Conservation (phyloP, 148 eudicot genomes). For the Talinum fruticosum region DNA sequence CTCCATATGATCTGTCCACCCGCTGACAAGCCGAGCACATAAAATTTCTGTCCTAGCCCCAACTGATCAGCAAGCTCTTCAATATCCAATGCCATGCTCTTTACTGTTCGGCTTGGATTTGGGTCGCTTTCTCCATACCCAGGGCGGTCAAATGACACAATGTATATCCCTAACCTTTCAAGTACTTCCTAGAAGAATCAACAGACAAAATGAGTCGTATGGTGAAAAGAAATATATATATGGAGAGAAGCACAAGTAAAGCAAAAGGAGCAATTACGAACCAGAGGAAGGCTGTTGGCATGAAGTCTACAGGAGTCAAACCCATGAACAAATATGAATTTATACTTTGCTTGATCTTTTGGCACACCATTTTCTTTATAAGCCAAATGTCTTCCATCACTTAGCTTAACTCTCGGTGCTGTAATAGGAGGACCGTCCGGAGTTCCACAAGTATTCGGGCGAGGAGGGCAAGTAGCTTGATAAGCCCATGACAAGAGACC, state of each 20-base stretch:
- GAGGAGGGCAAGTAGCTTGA: constrained; percentile 61
- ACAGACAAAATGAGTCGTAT: neutral
- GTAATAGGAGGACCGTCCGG: constrained; percentile 71
- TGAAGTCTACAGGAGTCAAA: constrained; percentile 54
- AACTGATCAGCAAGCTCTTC: constrained; percentile 73
- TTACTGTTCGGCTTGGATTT: constrained; percentile 42
- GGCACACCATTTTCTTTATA: constrained; percentile 79
- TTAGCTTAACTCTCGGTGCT: constrained; percentile 65
- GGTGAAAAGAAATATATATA: neutral
- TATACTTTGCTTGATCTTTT: constrained; percentile 59
- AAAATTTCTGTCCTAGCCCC: constrained; percentile 56
- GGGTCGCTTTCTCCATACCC: constrained; percentile 93
- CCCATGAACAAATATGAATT: constrained; percentile 72
- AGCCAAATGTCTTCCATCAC: constrained; percentile 82
- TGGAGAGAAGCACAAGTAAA: neutral
- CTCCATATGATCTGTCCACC: constrained; percentile 60
- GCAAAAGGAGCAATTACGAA: constrained; percentile 14
- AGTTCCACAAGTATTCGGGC: constrained; percentile 74
- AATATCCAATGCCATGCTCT: constrained; percentile 57
- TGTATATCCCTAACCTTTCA: constrained; percentile 46
- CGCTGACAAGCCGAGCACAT: constrained; percentile 59
- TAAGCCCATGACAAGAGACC: constrained; percentile 76
- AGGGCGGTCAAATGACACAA: constrained; percentile 65
- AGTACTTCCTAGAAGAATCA: constrained; percentile 36
- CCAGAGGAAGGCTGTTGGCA: constrained; percentile 48